These are phyloP conservation scores for Solanum lignicaule DNA, from an alignment of 257 asterid genomes.

Conservation along the genomic window DNA sequence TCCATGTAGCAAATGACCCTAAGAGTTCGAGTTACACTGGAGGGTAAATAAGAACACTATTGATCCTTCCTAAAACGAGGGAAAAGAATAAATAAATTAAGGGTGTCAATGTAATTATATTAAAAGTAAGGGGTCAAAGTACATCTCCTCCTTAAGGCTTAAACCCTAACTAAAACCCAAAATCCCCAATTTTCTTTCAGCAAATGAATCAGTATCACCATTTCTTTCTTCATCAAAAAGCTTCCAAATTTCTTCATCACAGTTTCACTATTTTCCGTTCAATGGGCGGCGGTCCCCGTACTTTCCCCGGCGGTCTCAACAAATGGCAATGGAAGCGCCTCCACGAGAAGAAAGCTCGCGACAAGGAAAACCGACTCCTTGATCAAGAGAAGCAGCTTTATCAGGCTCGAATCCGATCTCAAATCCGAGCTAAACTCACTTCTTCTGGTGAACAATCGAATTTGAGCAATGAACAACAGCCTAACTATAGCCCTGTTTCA, in stretches of 20 bases:
- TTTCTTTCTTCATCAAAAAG: not conserved
- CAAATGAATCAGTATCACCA: not conserved
- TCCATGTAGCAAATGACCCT: no score
- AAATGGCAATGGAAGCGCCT: constrained; percentile 99
- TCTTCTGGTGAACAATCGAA: constrained; percentile 25
- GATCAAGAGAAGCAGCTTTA: constrained; percentile 87
- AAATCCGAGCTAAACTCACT: constrained; percentile 48
- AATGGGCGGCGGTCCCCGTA: constrained; percentile 95
- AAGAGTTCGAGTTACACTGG: fast-evolving
- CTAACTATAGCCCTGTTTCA: constrained; percentile 41
- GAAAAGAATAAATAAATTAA: no score
- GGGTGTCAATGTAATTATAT: not conserved
- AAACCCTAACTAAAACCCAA: not conserved
- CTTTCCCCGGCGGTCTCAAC: constrained; percentile 93
- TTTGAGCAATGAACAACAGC: not conserved
- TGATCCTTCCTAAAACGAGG: not conserved
- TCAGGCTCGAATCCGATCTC: constrained; percentile 78
- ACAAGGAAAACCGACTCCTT: constrained; percentile 74
- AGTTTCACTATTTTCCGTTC: constrained; percentile 40
- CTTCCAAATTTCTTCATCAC: not conserved
- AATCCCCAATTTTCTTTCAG: not conserved
- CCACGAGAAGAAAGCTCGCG: constrained; percentile 92
- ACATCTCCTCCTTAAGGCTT: not conserved
- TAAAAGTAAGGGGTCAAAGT: not conserved
- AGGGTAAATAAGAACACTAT: not conserved